Evolutionary conservation across 108 stramenopile genomes (phyloP), one percentile per base, ranked within the genome.

Genomic region (Conticribra weissflogii): DNA sequence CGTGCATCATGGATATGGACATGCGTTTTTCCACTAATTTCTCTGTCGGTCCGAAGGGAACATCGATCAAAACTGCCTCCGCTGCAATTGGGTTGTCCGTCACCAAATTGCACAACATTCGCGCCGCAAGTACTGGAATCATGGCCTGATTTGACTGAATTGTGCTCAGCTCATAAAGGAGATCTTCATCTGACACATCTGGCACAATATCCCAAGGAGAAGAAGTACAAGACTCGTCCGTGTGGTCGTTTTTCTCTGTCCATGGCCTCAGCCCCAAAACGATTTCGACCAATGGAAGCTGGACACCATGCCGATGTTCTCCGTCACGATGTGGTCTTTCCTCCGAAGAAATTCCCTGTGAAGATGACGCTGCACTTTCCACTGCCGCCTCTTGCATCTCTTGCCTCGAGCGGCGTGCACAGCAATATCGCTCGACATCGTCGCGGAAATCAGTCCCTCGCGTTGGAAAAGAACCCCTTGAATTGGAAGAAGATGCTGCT

Each of bases 41-140:
- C 4, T 46, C 15, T 14, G 79, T 72, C 36, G 89, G 88, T 3
- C 84, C 78, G n/a, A 86, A 60, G 22, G 72, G 64, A 15, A 90
- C 31, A 44, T 70, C 73, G 22, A 54, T 52, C 47, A 80, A 55
- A 17, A 90, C 57, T 8, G 58, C 54, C 24, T 59, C 44, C 7
- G 85, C 81, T 21, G 88, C 77, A 5, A 57, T 46, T 0, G 59
- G 60, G 53, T 91, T 91, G 25, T 73, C 70, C 15, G 93, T 94
- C 3, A 90, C 83, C 8, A 94, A 61, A 76, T 94, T 94, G 66
- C 84, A 69, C 27, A 91, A 60, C 17, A 91, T 63, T 33, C 73
- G 68, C 22, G 93, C 86, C 24, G 87, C 82, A 19, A 80, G 67
- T 12, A 86, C 30, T 24, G 48, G 63, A 7, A 70, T 61, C 32